Evolutionary conservation across 441 rosid species (phyloP).

Genomic region (Adansonia grandidieri): DNA sequence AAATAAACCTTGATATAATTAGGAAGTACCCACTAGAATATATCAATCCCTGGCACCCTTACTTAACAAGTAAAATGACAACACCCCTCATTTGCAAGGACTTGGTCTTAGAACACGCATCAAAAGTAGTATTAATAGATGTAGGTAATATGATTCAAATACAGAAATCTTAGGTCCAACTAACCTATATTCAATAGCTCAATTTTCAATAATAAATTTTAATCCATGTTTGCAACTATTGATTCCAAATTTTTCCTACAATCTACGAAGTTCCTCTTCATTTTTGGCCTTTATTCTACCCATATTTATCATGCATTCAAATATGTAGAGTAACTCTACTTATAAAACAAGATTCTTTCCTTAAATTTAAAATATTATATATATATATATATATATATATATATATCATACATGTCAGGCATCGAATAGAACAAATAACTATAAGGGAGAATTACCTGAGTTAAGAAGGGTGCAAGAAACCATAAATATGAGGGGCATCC

Average conservation of each 20-base stretch:
- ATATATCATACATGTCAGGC: background rate
- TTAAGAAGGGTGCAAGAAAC: constrained; percentile 60
- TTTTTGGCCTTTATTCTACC: background rate
- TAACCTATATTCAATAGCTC: background rate
- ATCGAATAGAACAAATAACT: background rate
- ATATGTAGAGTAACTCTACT: background rate
- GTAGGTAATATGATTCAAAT: background rate
- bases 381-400: background rate
- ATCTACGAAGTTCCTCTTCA: background rate
- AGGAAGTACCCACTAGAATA: background rate
- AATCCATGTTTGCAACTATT: background rate
- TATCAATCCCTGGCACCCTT: background rate
- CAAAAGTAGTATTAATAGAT: background rate
- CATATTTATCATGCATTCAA: constrained; percentile 1
- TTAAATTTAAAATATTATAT: background rate
- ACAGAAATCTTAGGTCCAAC: background rate
- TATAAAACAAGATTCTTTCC: background rate
- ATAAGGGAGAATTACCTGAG: constrained; percentile 60
- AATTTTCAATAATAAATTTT: background rate
- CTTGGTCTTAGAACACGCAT: background rate
- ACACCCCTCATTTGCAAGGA: background rate
- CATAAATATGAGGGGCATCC: constrained; percentile 86
- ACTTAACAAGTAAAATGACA: constrained; percentile 5
- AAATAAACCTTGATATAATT: background rate
- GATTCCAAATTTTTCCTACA: background rate